Percentiles rank a stretch among this genome's conserved stretches.
These are phyloP conservation scores for Arabidopsis thaliana DNA, from an alignment of 345 rosid genomes.

Conservation along the genomic window TAIR10.1 NC_003071.7:9469001-9469500, in stretches of 20 bases:
- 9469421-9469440: not conserved
- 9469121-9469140: slow-evolving; percentile 25
- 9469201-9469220: not conserved
- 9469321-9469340: not conserved
- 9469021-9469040: not conserved
- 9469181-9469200: not conserved
- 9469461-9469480: not conserved
- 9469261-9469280: slow-evolving; percentile 32
- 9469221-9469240: not conserved
- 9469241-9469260: not conserved
- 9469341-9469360: not conserved
- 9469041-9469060: not conserved
- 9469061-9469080: slow-evolving; percentile 10
- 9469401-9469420: not conserved
- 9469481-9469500: not conserved
- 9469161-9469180: slow-evolving; percentile 41
- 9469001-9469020: not conserved
- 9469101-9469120: slow-evolving; percentile 32
- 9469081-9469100: slow-evolving; percentile 1
- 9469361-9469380: not conserved
- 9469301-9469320: not conserved
- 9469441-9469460: not conserved
- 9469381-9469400: not conserved
- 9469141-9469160: slow-evolving; percentile 14
- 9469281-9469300: slow-evolving; percentile 23